phyloP scores from a whole-genome alignment of 2,329 filamentous ascomycete genomes.

The Pseudogymnoascus sp. region DNA sequence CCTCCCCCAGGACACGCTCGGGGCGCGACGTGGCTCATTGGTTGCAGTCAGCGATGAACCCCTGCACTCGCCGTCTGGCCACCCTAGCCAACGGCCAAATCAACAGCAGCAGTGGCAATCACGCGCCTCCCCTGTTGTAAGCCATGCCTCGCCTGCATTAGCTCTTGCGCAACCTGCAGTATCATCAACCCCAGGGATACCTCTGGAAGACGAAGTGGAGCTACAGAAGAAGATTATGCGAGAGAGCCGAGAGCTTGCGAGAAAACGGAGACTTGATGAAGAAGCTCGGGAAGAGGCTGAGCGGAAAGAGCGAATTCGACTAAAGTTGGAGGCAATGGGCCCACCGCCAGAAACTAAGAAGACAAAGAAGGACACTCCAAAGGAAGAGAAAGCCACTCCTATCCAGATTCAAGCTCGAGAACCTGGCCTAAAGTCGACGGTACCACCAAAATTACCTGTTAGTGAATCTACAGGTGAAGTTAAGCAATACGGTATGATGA shows the following conservation, averaged over 20 bases:
- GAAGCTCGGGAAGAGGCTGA: slow-evolving; percentile 66
- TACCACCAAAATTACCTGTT: slow-evolving; percentile 10
- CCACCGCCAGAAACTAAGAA: slow-evolving; percentile 53
- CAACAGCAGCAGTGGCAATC: slow-evolving; percentile 32
- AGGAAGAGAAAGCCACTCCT: slow-evolving; percentile 36
- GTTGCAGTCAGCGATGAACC: slow-evolving; percentile 43
- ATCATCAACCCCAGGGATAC: slow-evolving; percentile 24
- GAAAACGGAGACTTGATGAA: slow-evolving; percentile 58
- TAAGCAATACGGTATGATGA: slow-evolving; percentile 37
- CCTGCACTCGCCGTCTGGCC: slow-evolving; percentile 27
- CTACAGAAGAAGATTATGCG: slow-evolving; percentile 65
- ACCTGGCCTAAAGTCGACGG: slow-evolving; percentile 8
- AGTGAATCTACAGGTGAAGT: slow-evolving; percentile 29
- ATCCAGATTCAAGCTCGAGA: slow-evolving; percentile 26
- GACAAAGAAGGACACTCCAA: slow-evolving; percentile 41
- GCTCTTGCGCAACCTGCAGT: slow-evolving; percentile 25
- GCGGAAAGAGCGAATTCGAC: slow-evolving; percentile 58
- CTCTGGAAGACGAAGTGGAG: slow-evolving; percentile 47
- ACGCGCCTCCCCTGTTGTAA: slow-evolving; percentile 27
- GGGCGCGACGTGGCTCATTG: slow-evolving; percentile 40
- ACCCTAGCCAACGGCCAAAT: slow-evolving; percentile 21
- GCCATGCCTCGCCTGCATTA: slow-evolving; percentile 27
- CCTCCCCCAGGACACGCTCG: slow-evolving; percentile 29
- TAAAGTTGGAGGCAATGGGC: slow-evolving; percentile 63
- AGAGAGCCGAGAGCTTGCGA: slow-evolving; percentile 59